Base-by-base conservation (phyloP, 495 filamentous ascomycete species). In the Gamarada debralockiae region DNA sequence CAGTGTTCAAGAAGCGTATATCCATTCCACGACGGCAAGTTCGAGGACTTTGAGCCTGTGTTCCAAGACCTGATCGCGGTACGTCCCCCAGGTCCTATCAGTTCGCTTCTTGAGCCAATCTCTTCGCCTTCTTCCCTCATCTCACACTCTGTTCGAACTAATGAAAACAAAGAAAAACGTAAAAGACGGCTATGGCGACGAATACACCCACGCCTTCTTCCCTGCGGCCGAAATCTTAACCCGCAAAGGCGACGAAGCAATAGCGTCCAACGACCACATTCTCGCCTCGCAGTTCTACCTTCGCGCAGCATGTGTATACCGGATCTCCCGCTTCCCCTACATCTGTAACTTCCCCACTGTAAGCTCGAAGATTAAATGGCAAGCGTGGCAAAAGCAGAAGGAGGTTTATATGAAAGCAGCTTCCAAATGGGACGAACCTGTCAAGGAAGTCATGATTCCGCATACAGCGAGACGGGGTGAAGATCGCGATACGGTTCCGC, bases 251-350 rank as follows among this genome's bases (percentile, higher is more conserved):
- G 72, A 75, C 43, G 48, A 51, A 39, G 25, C 44, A 7, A 62
- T 65, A 15, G 71, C 75, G 4, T 56, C 67, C 9, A 73, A 70
- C 44, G 65, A 83, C 17, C 57, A 56, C 1, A 43, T 33, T 3
- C 37, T 21, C 15, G 86, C 86, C 1, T 75, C 75, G 0, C 73
- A 79, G 18, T 72, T 87, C 25, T 89, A 87, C 61, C 72, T 89
- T 20, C 81, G 87, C 18, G 83, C 84, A 3, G 84, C 85, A 0
- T 83, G 84, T 39, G 71, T 91, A 23, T 82, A 86, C 61, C 79
- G 88, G 40, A 90, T 91, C 56, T 75, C 85, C 0, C 79, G 88
- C 15, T 91, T 90, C 61, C 86, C 88, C 38, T 85, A 79, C 67
- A 79, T 78, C 61, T 77, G 77, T 54, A 61, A 66, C n/a, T 71